Percentiles rank a stretch among this genome's conserved stretches.
Conservation (phyloP, 2,329 filamentous ascomycete genomes). For the Colletotrichum noveboracense region DNA sequence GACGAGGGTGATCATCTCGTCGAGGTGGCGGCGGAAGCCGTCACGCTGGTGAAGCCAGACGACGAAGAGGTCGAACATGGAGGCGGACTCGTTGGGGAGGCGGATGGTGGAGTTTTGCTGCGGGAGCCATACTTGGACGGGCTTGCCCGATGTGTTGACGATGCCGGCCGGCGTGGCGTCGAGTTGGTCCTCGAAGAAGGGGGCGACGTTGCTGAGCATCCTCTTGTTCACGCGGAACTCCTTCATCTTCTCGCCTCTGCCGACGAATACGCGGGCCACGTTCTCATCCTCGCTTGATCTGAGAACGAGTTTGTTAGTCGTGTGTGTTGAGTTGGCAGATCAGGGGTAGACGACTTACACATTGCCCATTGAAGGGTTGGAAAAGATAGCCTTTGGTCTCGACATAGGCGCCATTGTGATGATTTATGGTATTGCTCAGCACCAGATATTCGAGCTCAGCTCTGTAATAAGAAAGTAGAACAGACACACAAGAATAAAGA, state of each 20-base stretch:
- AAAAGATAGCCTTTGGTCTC: conserved; percentile 20
- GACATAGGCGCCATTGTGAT: conserved; percentile 14
- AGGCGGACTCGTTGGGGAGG: conserved; percentile 51
- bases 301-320: neutral
- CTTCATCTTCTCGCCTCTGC: conserved; percentile 38
- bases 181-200: conserved; percentile 54
- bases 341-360: conserved; percentile 10
- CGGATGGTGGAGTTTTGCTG: conserved; percentile 29
- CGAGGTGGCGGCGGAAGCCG: conserved; percentile 48
- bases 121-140: conserved; percentile 41
- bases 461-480: conserved; percentile 1
- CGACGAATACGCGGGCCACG: conserved; percentile 44
- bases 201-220: conserved; percentile 50
- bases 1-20: conserved; percentile 39
- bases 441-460: conserved; percentile 13
- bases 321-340: neutral
- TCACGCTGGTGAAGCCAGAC: conserved; percentile 52
- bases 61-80: conserved; percentile 59
- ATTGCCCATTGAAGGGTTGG: neutral
- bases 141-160: conserved; percentile 24
- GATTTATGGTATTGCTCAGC: conserved; percentile 6
- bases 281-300: conserved; percentile 14
- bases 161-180: conserved; percentile 35
- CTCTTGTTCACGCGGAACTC: conserved; percentile 48
- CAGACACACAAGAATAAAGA: neutral